phyloP scores from a whole-genome alignment of 2,329 filamentous ascomycete genomes.

The Stachybotrys chlorohalonatus region DNA sequence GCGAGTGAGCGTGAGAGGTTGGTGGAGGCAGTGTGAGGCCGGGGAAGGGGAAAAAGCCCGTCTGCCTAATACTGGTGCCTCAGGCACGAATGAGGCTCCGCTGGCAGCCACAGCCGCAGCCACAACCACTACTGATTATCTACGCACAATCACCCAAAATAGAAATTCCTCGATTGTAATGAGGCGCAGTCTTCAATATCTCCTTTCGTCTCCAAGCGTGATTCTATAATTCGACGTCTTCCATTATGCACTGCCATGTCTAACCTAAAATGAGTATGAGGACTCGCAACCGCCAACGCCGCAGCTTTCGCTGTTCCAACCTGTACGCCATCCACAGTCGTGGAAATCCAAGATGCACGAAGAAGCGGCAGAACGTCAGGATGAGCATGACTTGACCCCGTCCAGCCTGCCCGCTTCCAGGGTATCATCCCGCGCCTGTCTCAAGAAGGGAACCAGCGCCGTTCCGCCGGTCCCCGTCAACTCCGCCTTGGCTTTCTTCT shows the following conservation, averaged over 20 bases:
- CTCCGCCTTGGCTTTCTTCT: conserved; percentile 24
- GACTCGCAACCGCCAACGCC: no score
- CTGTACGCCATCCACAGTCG: not conserved
- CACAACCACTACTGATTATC: not conserved
- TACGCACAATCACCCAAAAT: not conserved
- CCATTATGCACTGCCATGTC: no score
- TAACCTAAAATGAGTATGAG: no score
- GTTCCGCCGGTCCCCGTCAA: conserved; percentile 84
- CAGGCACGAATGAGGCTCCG: not conserved
- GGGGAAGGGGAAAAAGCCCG: not conserved
- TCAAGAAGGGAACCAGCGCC: conserved; percentile 78
- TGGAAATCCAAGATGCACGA: not conserved
- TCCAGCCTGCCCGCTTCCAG: conserved; percentile 23
- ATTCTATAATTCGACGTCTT: no score
- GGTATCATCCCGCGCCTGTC: conserved; percentile 83
- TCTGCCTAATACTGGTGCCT: not conserved
- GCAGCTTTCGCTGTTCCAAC: no score
- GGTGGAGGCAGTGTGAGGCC: not conserved
- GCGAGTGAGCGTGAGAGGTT: not conserved
- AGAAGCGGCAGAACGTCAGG: not conserved
- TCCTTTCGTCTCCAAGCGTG: no score
- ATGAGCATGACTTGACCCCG: not conserved
- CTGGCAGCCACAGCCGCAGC: not conserved
- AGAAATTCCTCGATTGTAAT: not conserved
- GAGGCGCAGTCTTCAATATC: no score